These are phyloP conservation scores for Taxillus chinensis DNA, from an alignment of 164 flowering plant genomes.

Conservation along the genomic window DNA sequence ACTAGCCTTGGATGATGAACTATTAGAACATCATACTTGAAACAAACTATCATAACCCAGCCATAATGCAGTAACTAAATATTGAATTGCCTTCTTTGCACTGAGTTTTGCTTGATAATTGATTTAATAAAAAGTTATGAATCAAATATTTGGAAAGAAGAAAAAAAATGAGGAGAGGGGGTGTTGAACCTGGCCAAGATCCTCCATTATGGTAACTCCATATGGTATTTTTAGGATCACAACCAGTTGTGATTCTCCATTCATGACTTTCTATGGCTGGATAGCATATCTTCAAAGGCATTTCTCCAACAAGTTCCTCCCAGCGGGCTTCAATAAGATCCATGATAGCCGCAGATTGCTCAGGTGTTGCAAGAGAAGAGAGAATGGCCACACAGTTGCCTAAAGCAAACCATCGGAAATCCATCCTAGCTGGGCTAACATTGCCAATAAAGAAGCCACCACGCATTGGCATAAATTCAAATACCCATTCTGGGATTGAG, in stretches of 20 bases:
- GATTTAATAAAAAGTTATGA: neutral
- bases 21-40: too few species aligned
- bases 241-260: constrained; percentile 44
- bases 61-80: too few species aligned
- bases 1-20: too few species aligned
- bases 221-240: constrained; percentile 47
- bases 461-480: constrained; percentile 61
- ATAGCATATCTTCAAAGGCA: constrained; percentile 57
- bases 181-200: constrained; percentile 42
- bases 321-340: constrained; percentile 60
- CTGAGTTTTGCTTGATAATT: neutral
- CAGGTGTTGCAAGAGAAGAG: constrained; percentile 58
- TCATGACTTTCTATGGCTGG: constrained; percentile 58
- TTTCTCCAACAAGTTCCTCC: constrained; percentile 72
- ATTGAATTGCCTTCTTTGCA: neutral
- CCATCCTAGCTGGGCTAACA: constrained; percentile 69
- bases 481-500: constrained; percentile 65
- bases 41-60: too few species aligned
- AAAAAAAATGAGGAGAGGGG: neutral
- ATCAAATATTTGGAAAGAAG: neutral
- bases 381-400: constrained; percentile 63
- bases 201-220: constrained; percentile 61
- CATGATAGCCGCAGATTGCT: constrained; percentile 61
- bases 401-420: constrained; percentile 59
- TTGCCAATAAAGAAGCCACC: constrained; percentile 72